Evolutionary conservation across 2,329 filamentous ascomycete genomes (phyloP).

Genomic region (Clonostachys byssicola): DNA sequence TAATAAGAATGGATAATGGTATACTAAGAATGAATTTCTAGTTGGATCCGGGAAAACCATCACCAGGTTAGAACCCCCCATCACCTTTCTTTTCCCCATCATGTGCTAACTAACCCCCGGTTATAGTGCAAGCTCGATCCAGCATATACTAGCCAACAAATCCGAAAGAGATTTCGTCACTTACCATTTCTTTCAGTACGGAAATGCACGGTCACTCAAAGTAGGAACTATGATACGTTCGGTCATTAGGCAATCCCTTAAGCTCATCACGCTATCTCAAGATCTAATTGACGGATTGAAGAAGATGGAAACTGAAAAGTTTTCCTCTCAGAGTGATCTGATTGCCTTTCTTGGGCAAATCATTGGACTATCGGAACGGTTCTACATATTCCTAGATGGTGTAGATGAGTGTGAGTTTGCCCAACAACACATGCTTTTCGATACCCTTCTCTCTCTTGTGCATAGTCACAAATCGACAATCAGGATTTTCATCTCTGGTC

Average conservation of each 20-base stretch:
- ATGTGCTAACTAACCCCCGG: background rate
- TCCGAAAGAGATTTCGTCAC: background rate
- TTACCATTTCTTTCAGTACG: background rate
- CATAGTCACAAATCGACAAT: background rate
- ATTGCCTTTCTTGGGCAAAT: background rate
- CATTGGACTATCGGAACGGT: background rate
- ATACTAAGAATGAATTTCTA: conserved; percentile 1
- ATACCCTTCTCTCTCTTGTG: background rate
- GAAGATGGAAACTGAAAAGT: background rate
- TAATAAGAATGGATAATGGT: background rate
- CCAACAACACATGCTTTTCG: conserved; percentile 9
- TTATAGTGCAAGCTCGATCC: conserved; percentile 10
- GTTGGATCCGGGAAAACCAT: conserved; percentile 21
- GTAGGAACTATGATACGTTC: conserved; percentile 8
- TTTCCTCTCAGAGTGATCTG: background rate
- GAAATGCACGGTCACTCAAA: conserved; percentile 2
- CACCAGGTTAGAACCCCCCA: conserved; percentile 2
- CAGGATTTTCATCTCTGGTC: conserved; percentile 18
- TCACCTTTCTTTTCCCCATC: conserved; percentile 1
- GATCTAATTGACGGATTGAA: background rate
- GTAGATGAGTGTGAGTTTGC: conserved; percentile 21
- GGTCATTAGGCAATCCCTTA: conserved; percentile 7
- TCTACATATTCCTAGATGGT: conserved; percentile 23
- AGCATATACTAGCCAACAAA: conserved; percentile 5
- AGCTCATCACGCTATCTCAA: background rate